These are phyloP conservation scores for Trifolium fragiferum DNA, from an alignment of 306 rosid genomes.

Conservation along the genomic window DNA sequence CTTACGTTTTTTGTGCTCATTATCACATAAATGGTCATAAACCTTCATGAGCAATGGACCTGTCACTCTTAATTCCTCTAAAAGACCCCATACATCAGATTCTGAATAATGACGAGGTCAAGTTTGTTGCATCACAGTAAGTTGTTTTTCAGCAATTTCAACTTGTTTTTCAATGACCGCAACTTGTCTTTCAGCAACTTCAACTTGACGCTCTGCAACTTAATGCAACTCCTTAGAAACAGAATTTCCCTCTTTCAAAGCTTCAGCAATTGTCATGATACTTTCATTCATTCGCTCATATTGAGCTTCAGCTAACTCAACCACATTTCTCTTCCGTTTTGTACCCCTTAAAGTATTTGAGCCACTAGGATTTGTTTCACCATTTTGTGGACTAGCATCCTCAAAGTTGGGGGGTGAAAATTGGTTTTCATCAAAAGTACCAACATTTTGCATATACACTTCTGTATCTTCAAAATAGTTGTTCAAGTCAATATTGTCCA, in stretches of 20 bases:
- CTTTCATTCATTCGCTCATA: background rate
- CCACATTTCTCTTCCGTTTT: background rate
- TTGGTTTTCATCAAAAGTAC: background rate
- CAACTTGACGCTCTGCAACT: no score
- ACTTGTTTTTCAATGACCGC: background rate
- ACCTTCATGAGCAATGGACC: background rate
- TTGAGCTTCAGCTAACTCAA: background rate
- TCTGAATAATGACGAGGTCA: conserved; percentile 6
- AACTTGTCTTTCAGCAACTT: background rate
- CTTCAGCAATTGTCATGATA: background rate
- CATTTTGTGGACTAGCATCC: background rate
- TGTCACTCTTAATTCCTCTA: background rate
- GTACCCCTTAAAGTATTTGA: background rate
- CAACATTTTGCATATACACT: background rate
- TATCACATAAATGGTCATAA: conserved; percentile 7
- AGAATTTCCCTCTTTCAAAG: background rate
- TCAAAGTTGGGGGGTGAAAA: background rate
- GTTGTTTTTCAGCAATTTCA: conserved; percentile 15
- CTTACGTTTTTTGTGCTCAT: background rate
- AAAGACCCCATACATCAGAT: background rate
- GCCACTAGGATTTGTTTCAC: background rate
- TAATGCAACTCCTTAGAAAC: background rate
- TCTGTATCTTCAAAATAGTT: background rate
- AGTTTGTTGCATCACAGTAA: background rate
- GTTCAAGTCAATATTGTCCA: background rate